A percentile compares a stretch with the other conserved stretches of the same genome.
Conservation (phyloP, 2,329 filamentous ascomycete species). For the Colletotrichum chlorophyti region DNA sequence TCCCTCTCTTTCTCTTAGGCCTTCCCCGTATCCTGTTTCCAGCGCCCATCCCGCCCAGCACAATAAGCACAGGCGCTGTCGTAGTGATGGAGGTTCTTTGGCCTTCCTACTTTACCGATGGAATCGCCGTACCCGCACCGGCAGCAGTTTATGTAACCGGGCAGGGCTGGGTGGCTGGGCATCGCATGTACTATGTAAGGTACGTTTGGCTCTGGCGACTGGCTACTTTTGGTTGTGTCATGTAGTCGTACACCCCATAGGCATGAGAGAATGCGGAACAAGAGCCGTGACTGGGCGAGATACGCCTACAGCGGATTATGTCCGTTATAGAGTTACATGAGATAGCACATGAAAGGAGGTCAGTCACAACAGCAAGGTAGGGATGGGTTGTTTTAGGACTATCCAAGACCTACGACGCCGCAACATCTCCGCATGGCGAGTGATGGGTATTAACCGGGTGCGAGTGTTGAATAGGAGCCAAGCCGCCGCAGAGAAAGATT, state of each 20-base stretch:
- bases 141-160: too few relatives aligned
- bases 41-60: conserved; percentile 11
- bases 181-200: too few relatives aligned
- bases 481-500: neutral
- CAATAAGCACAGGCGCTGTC: neutral
- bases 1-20: too few relatives aligned
- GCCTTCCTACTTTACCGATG: neutral
- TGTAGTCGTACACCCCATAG: too few relatives aligned
- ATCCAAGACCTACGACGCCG: too few relatives aligned
- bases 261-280: too few relatives aligned
- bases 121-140: neutral
- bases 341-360: neutral
- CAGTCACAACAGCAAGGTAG: conserved; percentile 8
- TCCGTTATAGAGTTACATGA: conserved; percentile 26
- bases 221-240: too few relatives aligned
- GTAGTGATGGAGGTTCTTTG: neutral
- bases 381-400: conserved; percentile 25
- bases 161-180: too few relatives aligned
- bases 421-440: too few relatives aligned
- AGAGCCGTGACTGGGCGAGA: neutral
- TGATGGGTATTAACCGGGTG: too few relatives aligned
- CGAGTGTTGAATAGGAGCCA: neutral
- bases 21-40: conserved; percentile 18
- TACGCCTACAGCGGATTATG: neutral
- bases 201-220: too few relatives aligned